Conservation (phyloP, 441 rosid species). For the Flueggea neowawraea region DNA sequence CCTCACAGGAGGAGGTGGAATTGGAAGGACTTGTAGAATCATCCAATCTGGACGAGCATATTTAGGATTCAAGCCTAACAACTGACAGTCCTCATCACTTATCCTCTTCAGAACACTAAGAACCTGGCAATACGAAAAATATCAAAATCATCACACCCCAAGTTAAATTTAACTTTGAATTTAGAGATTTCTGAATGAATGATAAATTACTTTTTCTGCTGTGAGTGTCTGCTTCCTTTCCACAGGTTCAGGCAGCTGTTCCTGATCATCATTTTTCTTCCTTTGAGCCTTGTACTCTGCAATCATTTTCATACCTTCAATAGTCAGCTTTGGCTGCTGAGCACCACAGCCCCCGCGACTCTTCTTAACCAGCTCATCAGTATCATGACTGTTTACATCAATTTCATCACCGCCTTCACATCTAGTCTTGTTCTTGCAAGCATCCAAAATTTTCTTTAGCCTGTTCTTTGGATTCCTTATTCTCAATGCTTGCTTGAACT, state of each 20-base stretch:
- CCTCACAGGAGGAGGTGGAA: conserved; percentile 99
- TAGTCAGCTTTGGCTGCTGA: conserved; percentile 79
- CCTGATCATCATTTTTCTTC: conserved; percentile 87
- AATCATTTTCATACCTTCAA: conserved; percentile 98
- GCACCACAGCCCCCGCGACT: conserved; percentile 90
- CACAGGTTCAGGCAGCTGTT: conserved; percentile 96
- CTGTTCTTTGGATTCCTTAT: conserved; percentile 90
- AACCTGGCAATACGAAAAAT: conserved; percentile 41
- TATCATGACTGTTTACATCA: conserved; percentile 61
- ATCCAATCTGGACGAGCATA: conserved; percentile 99
- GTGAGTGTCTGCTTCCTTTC: conserved; percentile 95
- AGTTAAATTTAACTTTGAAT: neutral
- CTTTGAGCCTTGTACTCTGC: conserved; percentile 83
- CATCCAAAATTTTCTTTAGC: conserved; percentile 89
- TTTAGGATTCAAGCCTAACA: conserved; percentile 89
- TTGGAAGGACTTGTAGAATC: conserved; percentile 98
- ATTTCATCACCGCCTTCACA: conserved; percentile 94
- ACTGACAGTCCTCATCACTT: conserved; percentile 88
- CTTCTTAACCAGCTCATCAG: conserved; percentile 82
- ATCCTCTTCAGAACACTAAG: conserved; percentile 93
- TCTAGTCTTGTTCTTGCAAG: conserved; percentile 86
- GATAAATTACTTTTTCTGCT: conserved; percentile 77
- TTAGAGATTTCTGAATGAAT: neutral
- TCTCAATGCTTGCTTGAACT: conserved; percentile 93
- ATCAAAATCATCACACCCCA: conserved; percentile 12